Conservation (phyloP, 2,329 filamentous ascomycete species). For the Furcasterigmium furcatum region DNA sequence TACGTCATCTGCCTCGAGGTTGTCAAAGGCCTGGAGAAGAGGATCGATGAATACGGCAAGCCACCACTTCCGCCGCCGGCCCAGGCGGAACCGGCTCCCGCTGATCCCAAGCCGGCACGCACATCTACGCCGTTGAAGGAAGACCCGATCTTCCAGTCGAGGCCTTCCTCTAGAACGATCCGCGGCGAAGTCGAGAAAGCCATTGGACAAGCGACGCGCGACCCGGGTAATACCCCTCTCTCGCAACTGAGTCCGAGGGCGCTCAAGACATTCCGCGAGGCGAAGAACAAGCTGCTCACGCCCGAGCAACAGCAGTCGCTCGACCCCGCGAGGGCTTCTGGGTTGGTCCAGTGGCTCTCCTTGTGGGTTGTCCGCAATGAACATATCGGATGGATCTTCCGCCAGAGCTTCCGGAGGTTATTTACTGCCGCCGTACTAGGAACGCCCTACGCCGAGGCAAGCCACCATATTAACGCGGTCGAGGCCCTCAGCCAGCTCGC, state of each 20-base stretch:
- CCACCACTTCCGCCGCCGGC: conserved; percentile 29
- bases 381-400: conserved; percentile 65
- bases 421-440: conserved; percentile 69
- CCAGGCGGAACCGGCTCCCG: conserved; percentile 20
- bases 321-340: conserved; percentile 43
- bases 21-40: conserved; percentile 62
- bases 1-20: conserved; percentile 66
- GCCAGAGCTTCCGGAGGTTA: conserved; percentile 63
- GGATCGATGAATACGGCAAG: conserved; percentile 62
- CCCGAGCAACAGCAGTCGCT: conserved; percentile 53
- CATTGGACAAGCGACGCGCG: conserved; percentile 37
- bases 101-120: conserved; percentile 19
- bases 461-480: conserved; percentile 68
- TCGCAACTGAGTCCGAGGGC: conserved; percentile 48
- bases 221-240: conserved; percentile 44
- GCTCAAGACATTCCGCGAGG: conserved; percentile 44
- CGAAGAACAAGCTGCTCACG: conserved; percentile 44
- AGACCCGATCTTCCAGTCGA: conserved; percentile 41
- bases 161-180: conserved; percentile 31
- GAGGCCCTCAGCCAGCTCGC: conserved; percentile 67
- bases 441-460: conserved; percentile 66
- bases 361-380: conserved; percentile 41
- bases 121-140: conserved; percentile 36
- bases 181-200: conserved; percentile 42
- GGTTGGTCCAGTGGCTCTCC: conserved; percentile 44